Evolutionary conservation across 139 green algal species (phyloP), one percentile per base, ranked within the genome.

Genomic region (Edaphochlamys debaryana): DNA sequence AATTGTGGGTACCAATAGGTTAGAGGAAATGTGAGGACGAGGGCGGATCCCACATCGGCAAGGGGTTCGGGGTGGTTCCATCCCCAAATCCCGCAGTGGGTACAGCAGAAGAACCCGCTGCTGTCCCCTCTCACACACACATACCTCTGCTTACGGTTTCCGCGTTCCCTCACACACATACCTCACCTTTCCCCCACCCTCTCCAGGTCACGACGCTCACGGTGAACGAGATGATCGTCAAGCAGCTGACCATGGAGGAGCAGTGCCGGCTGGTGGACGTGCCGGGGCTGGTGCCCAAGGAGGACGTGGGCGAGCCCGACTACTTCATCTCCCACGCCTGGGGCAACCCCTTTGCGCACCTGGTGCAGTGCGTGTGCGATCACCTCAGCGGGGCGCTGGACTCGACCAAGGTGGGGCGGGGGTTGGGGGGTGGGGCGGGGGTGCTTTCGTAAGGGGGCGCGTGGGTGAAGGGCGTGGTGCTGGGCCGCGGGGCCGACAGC

Each of bases 311-410:
- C 64, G 45, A 74, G 66, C 77, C 77, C 22, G 77, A 83, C 64
- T 83, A 83, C 77, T 83, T 83, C 45, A 74, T 83, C 48, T 67
- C 42, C 42, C 77, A 83, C 77, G 64, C 77, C 42, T 83, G 77
- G 77, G 34, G 64, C 64, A 74, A 74, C 63, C 77, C 77, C 63
- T 83, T 83, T 32, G 42, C 64, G 37, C 63, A 83, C 63, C 63
- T 74, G 77, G 77, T 75, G n/a, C 63, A 83, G 77, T 67, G 63
- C 63, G 77, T 83, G 63, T 74, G 75, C 62, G 75, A 81, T 60
- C 60, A 81, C 75, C 75, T 81, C 17, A 72, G 60, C n/a, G 64
- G 64, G 30, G 77, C 77, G 29, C 63, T 75, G 45, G 77, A 83
- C 45, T 58, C 45, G 42, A 83, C 77, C 22, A 50, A 52, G 34